Conservation (phyloP, 768 basidiomycete genomes). For the Boletus pseudopeckii region DNA sequence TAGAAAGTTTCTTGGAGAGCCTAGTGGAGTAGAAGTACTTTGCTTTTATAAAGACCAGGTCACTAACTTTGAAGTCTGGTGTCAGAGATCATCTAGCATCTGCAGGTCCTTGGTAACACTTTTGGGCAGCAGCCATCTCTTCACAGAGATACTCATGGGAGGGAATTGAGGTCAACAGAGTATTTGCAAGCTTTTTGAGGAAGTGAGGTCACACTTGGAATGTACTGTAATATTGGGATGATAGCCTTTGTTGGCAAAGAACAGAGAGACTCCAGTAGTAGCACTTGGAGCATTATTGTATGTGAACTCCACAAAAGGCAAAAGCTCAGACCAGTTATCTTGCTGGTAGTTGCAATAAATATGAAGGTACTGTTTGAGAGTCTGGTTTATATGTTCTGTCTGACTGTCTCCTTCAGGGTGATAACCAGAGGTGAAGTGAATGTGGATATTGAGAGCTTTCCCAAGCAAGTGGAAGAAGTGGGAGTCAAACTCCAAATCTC, state of each 20-base stretch:
- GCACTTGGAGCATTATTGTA: background rate
- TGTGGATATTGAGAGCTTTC: background rate
- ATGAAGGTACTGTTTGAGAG: too few relatives aligned
- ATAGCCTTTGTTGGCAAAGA: slow-evolving; percentile 1
- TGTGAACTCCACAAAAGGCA: background rate
- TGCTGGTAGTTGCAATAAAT: background rate
- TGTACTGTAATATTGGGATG: background rate
- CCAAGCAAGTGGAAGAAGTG: background rate
- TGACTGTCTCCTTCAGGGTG: too few relatives aligned
- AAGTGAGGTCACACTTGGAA: background rate
- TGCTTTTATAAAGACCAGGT: background rate
- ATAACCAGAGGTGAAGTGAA: too few relatives aligned
- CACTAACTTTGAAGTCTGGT: background rate
- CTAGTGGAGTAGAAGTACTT: background rate
- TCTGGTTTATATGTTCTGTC: too few relatives aligned
- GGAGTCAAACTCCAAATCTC: background rate
- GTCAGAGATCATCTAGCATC: background rate
- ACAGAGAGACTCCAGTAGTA: background rate
- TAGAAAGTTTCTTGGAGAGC: background rate
- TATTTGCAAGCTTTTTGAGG: background rate
- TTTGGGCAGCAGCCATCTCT: background rate
- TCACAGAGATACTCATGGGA: background rate
- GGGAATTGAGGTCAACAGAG: background rate
- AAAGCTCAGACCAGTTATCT: background rate
- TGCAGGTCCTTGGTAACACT: background rate